These are phyloP conservation scores for Filobasidium uniguttulatum DNA, from an alignment of 1,284 basidiomycete genomes.

Conservation along the genomic window DNA sequence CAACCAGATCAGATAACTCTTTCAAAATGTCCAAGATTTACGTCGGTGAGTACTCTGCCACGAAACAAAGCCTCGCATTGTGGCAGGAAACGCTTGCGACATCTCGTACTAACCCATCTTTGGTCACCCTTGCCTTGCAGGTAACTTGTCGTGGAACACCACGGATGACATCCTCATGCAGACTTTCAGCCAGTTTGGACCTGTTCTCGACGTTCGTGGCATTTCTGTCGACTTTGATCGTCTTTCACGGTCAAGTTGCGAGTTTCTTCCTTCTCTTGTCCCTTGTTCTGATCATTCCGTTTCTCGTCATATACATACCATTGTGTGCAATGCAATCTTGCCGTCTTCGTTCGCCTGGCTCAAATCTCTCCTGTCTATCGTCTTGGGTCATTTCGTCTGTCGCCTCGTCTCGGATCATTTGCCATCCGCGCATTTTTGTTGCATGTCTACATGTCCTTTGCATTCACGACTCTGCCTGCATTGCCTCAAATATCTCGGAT, in stretches of 20 bases:
- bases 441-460: too few relatives aligned
- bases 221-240: slow-evolving; percentile 11
- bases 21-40: slow-evolving; percentile 17
- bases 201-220: slow-evolving; percentile 34
- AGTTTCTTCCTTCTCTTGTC: not conserved
- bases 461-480: too few relatives aligned
- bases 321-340: too few relatives aligned
- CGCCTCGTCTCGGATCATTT: not conserved
- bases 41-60: slow-evolving; percentile 8
- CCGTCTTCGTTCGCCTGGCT: not conserved
- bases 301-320: slow-evolving; percentile 10
- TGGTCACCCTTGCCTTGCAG: not conserved
- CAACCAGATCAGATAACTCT: slow-evolving; percentile 3
- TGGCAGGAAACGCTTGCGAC: not conserved
- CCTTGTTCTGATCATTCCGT: slow-evolving; percentile 1
- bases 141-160: slow-evolving; percentile 58
- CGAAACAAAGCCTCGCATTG: not conserved
- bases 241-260: slow-evolving; percentile 7
- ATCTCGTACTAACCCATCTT: not conserved
- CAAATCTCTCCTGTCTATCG: not conserved
- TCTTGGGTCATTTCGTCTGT: too few relatives aligned
- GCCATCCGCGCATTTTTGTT: too few relatives aligned
- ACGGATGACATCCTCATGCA: slow-evolving; percentile 65
- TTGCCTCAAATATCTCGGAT: too few relatives aligned
- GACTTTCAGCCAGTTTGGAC: slow-evolving; percentile 34